phyloP scores from a whole-genome alignment of 768 basidiomycete genomes.

The Lenzites betulinus region DNA sequence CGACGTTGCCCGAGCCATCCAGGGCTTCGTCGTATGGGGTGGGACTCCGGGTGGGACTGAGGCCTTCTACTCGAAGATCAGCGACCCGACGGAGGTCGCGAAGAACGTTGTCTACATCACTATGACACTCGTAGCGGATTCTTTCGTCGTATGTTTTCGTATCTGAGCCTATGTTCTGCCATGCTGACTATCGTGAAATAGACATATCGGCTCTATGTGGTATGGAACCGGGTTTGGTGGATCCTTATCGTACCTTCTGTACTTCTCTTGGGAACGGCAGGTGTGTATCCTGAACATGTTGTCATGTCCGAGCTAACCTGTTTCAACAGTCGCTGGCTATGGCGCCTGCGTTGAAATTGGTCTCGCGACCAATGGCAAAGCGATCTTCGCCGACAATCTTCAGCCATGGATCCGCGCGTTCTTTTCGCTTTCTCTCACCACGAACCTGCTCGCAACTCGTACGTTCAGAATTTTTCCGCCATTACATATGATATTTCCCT shows the following conservation, averaged over 20 bases:
- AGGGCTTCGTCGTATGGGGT: slow-evolving; percentile 15
- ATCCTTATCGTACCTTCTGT: slow-evolving; percentile 12
- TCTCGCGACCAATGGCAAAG: slow-evolving; percentile 2
- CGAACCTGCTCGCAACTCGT: slow-evolving; percentile 18
- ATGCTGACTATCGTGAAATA: not conserved
- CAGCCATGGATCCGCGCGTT: slow-evolving; percentile 21
- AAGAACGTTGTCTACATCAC: slow-evolving; percentile 22
- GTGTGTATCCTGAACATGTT: not conserved
- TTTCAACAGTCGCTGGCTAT: slow-evolving; percentile 14
- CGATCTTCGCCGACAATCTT: slow-evolving; percentile 14
- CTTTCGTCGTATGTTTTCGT: slow-evolving; percentile 9
- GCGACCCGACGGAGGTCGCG: slow-evolving; percentile 15
- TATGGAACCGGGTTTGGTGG: slow-evolving; percentile 15
- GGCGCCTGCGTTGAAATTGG: slow-evolving; percentile 19
- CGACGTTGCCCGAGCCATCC: slow-evolving; percentile 9
- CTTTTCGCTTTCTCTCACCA: slow-evolving; percentile 19
- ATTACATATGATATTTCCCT: too few species aligned
- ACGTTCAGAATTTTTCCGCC: not conserved
- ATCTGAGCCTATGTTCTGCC: not conserved
- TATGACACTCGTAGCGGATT: slow-evolving; percentile 19
- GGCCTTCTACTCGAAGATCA: slow-evolving; percentile 8
- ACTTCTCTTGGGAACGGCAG: slow-evolving; percentile 14
- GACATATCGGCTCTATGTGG: slow-evolving; percentile 16
- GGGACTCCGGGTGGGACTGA: slow-evolving; percentile 5
- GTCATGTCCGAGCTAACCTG: not conserved